Evolutionary conservation across 2,329 filamentous ascomycete species (phyloP).

Genomic region (Thermothelomyces thermophilus): DNA sequence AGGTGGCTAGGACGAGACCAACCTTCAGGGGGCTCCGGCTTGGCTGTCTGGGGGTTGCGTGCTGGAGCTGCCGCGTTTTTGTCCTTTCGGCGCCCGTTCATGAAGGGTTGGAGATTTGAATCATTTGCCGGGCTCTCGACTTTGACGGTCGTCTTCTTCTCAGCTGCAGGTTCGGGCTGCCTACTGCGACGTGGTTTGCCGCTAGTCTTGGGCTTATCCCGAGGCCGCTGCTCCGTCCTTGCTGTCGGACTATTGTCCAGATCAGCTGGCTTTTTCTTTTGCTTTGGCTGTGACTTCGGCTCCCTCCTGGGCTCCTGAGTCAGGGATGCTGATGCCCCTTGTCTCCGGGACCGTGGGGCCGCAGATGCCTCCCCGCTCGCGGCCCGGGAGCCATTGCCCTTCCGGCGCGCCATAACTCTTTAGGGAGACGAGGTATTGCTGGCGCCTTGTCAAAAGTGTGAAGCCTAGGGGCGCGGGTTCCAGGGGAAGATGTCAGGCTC

Average conservation of each 20-base stretch:
- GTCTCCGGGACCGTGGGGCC: no score
- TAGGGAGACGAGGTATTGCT: neutral
- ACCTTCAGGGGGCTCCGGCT: constrained; percentile 6
- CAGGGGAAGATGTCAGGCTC: no score
- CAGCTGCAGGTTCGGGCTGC: neutral
- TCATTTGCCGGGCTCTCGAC: neutral
- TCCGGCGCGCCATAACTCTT: constrained; percentile 7
- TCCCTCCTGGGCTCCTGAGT: no score
- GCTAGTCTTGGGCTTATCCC: neutral
- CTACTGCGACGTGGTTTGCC: no score
- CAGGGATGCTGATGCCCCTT: neutral
- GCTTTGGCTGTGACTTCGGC: no score
- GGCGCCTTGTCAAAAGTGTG: no score
- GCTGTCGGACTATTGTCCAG: neutral
- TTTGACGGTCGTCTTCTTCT: neutral
- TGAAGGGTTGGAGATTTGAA: neutral
- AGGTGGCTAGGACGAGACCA: neutral
- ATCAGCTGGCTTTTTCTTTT: neutral
- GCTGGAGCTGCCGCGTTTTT: neutral
- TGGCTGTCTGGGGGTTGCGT: neutral
- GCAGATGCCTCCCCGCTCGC: no score
- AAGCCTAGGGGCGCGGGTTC: no score
- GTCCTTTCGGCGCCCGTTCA: neutral
- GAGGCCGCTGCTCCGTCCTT: neutral
- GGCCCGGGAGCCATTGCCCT: neutral